Evolutionary conservation across 441 rosid genomes (phyloP).

Genomic region (Adansonia rubrostipa): DNA sequence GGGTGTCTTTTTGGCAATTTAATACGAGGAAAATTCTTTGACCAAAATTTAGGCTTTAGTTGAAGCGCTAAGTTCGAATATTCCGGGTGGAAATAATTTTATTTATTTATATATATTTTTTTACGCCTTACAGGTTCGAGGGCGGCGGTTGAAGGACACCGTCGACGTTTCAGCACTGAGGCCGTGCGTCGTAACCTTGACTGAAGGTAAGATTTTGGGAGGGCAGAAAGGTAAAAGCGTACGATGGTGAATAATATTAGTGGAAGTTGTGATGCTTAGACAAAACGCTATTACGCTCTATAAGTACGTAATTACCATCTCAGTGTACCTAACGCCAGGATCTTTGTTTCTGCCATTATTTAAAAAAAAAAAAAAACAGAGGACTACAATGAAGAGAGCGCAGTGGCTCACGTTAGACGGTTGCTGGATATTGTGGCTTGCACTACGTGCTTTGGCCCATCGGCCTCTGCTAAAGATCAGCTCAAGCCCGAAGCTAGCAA

Average conservation of each 20-base stretch:
- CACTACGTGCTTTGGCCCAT: constrained; percentile 70
- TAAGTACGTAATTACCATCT: not conserved
- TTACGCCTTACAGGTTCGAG: constrained; percentile 47
- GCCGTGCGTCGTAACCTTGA: constrained; percentile 57
- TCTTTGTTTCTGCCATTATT: constrained; percentile 17
- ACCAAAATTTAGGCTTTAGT: not conserved
- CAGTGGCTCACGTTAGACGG: constrained; percentile 71
- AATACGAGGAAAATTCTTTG: not conserved
- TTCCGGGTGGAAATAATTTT: not conserved
- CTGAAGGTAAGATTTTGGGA: constrained; percentile 50
- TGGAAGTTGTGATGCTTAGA: not conserved
- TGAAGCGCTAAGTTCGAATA: constrained; percentile 16
- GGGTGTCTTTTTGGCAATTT: not conserved
- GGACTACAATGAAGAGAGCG: constrained; percentile 62
- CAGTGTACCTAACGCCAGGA: not conserved
- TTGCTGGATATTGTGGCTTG: constrained; percentile 66
- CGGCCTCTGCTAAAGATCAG: constrained; percentile 47
- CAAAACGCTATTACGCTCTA: not conserved
- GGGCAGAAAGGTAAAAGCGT: not conserved
- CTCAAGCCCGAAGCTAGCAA: constrained; percentile 43
- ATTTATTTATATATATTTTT: not conserved
- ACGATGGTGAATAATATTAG: not conserved
- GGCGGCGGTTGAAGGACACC: constrained; percentile 53
- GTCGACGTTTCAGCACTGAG: constrained; percentile 70
- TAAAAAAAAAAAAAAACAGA: constrained; percentile 38